Conservation (phyloP, 805 yeast genomes). For the Myxozyma melibiosi region DNA sequence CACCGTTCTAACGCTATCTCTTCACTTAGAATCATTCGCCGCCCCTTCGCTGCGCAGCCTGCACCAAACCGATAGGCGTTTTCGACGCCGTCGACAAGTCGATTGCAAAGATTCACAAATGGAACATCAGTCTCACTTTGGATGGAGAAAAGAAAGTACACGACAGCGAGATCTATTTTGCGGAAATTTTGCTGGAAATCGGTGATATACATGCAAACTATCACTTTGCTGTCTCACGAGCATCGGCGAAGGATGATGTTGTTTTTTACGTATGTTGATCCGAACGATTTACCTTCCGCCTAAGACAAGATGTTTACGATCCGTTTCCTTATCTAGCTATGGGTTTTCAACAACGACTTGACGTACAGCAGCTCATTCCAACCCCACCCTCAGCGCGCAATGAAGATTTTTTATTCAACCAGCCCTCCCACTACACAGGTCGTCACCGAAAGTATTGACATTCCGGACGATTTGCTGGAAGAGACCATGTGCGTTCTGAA, state of each 20-base stretch:
- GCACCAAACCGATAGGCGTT: conserved; percentile 3
- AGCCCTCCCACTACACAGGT: not conserved
- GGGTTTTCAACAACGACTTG: conserved; percentile 57
- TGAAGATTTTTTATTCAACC: conserved; percentile 52
- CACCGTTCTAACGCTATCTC: too few relatives aligned
- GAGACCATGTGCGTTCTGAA: conserved; percentile 41
- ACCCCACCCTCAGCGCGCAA: conserved; percentile 38
- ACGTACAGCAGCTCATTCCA: conserved; percentile 34
- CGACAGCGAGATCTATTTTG: conserved; percentile 15
- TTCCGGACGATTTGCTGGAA: conserved; percentile 42
- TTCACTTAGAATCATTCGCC: not conserved
- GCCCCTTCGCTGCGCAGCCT: not conserved
- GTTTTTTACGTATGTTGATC: conserved; percentile 13
- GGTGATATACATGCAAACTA: conserved; percentile 50
- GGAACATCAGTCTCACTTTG: conserved; percentile 50
- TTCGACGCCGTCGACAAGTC: not conserved
- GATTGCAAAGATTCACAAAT: conserved; percentile 50
- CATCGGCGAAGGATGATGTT: not conserved
- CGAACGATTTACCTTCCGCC: not conserved
- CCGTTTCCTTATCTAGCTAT: conserved; percentile 37
- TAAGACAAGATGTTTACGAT: not conserved
- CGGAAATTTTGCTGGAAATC: conserved; percentile 46
- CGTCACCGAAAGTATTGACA: conserved; percentile 43
- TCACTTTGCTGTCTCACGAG: conserved; percentile 39
- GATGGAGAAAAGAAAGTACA: not conserved